Evolutionary conservation across 345 rosid species (phyloP).

Genomic region (Lepidium aucheri): DNA sequence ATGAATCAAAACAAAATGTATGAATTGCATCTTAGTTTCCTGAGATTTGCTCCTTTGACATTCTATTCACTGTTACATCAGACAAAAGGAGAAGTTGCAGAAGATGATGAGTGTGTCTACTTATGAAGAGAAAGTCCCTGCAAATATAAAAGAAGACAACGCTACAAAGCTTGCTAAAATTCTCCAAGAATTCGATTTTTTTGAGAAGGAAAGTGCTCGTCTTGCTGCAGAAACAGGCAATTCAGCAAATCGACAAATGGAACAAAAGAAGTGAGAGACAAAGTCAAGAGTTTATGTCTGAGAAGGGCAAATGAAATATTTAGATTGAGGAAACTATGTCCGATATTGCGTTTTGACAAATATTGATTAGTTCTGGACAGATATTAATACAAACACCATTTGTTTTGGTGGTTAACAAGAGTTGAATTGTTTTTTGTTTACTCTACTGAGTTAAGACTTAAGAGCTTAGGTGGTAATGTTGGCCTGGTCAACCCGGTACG

Average conservation of each 20-base stretch:
- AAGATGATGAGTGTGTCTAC: conserved; percentile 65
- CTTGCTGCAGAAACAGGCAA: conserved; percentile 22
- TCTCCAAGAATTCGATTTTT: conserved; percentile 40
- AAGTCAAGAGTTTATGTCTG: not conserved
- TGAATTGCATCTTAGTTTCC: not conserved
- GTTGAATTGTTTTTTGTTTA: not conserved
- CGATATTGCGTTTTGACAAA: not conserved
- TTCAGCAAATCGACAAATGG: not conserved
- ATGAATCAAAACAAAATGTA: not conserved
- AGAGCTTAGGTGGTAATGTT: not conserved
- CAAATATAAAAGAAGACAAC: conserved; percentile 47
- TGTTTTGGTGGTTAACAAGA: not conserved
- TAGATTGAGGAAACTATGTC: not conserved
- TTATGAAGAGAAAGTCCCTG: conserved; percentile 57
- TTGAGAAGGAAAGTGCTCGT: conserved; percentile 37
- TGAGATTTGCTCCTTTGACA: not conserved
- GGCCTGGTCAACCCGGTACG: not conserved
- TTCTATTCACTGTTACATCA: conserved; percentile 21
- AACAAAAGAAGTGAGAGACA: conserved; percentile 9
- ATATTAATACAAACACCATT: not conserved
- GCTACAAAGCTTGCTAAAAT: conserved; percentile 40
- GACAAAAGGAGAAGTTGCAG: conserved; percentile 76
- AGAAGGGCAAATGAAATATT: not conserved
- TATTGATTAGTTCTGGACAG: not conserved
- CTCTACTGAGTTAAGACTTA: not conserved